Evolutionary conservation across 352 stramenopile genomes (phyloP), one percentile per base, ranked within the genome.

Genomic region (Elongisporangium prolatum): DNA sequence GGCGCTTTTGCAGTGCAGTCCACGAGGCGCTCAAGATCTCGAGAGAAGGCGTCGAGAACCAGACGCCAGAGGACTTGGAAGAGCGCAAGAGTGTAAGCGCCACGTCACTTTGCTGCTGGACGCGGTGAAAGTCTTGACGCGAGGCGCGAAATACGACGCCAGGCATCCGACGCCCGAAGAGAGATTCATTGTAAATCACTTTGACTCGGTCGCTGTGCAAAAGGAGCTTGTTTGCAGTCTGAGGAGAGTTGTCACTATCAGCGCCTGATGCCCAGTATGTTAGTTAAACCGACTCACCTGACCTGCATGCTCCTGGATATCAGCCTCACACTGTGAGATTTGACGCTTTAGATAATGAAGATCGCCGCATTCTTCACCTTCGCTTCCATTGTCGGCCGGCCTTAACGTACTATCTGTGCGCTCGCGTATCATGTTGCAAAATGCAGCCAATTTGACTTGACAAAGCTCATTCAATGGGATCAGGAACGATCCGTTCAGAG

Each of bases 91-190:
- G 52, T 17, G 63, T 73, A 14, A 66, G 6, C 1, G 34, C 6
- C 0, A 66, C 60, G 0, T 59, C 58, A 13, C 21, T 69, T 47
- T 57, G 67, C 25, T 71, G 62, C 22, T 83, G 71, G 14, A 84
- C 52, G 6, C 77, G 69, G 22, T 84, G 77, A 1, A 55, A 64
- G 20, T 86, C 72, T 63, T 75, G 65, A 16, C 69, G 63, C 13
- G 72, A 77, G 11, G 80, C 70, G 2, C 76, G 69, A 5, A 86
- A 61, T 28, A 82, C 57, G 0, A 86, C 60, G 3, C 54, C 67
- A 57, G 3, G 64, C 60, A 16, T 76, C 67, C 34, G 34, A 44
- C 34, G 34, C 34, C 11, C 34, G 10, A 44, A 44, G 34, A 44
- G 34, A 3, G 28, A 2, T 4, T 82, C 69, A 10, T 71, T 65